A percentile compares a stretch with the other conserved stretches of the same genome.
These are phyloP conservation scores for Cichorium intybus DNA, from an alignment of 140 eudicot genomes.

Conservation along the genomic window DNA sequence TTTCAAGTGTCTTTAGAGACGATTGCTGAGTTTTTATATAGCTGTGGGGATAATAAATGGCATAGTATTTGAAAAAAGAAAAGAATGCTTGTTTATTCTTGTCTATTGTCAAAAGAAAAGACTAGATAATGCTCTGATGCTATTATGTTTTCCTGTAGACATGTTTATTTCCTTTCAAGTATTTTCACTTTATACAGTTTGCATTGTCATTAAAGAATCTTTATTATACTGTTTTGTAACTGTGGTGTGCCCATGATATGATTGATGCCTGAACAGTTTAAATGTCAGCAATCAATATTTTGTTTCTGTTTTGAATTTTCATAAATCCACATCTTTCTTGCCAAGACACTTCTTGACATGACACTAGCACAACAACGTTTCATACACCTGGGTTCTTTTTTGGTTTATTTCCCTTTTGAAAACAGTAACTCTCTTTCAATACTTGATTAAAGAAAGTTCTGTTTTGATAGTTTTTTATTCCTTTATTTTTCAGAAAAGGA, in stretches of 20 bases:
- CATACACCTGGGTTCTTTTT: background rate
- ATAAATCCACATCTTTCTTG: background rate
- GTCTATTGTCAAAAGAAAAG: no score
- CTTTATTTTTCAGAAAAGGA: constrained; percentile 57
- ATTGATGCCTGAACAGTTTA: background rate
- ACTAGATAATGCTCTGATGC: background rate
- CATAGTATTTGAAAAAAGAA: background rate
- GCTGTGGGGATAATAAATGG: no score
- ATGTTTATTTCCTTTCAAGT: no score
- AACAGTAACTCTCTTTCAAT: no score
- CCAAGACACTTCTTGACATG: no score
- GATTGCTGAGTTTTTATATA: no score
- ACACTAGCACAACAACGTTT: no score
- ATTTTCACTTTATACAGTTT: background rate
- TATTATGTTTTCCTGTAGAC: background rate
- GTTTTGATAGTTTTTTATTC: constrained; percentile 2
- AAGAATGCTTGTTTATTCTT: no score
- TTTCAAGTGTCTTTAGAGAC: no score
- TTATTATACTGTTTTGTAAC: no score
- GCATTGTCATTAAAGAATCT: background rate
- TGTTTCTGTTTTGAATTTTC: background rate
- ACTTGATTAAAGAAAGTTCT: background rate
- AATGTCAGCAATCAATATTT: background rate
- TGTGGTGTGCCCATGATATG: no score
- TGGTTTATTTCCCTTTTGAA: background rate